Conservation (phyloP, 164 flowering plant species). For the Kalanchoe fedtschenkoi region DNA sequence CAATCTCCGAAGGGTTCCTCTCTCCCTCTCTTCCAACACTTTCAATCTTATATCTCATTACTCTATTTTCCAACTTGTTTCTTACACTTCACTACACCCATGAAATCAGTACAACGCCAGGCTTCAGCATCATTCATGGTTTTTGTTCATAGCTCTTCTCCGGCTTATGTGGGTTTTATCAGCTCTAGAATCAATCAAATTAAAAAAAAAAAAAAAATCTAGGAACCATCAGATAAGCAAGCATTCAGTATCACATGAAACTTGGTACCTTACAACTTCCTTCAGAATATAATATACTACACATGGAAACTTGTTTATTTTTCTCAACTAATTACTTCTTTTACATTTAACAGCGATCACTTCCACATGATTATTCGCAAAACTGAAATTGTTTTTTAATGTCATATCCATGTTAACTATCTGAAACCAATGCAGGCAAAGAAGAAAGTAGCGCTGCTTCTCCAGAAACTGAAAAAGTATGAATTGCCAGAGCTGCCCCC, state of each 20-base stretch:
- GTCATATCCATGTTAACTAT: not conserved
- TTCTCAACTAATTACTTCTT: not conserved
- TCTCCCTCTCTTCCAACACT: not conserved
- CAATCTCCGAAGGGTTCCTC: conserved; percentile 64
- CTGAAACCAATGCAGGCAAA: conserved; percentile 54
- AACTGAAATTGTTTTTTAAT: not conserved
- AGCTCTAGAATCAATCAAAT: too few relatives aligned
- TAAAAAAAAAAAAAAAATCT: too few relatives aligned
- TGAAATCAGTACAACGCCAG: too few relatives aligned
- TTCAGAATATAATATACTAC: not conserved
- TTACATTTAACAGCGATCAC: not conserved
- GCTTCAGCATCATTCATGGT: too few relatives aligned
- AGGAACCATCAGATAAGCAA: too few relatives aligned
- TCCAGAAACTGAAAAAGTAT: conserved; percentile 91
- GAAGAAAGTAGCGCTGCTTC: conserved; percentile 89
- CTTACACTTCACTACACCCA: not conserved
- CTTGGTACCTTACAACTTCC: too few relatives aligned
- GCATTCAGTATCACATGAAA: too few relatives aligned
- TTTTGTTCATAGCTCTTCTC: too few relatives aligned
- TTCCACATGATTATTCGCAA: not conserved
- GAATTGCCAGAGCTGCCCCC: conserved; percentile 90
- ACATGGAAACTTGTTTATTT: not conserved
- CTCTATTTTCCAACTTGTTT: not conserved
- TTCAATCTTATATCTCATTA: too few relatives aligned
- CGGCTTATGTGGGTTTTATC: too few relatives aligned